Evolutionary conservation across 108 stramenopile species (phyloP).

Genomic region (Hondaea fermentalgiana): DNA sequence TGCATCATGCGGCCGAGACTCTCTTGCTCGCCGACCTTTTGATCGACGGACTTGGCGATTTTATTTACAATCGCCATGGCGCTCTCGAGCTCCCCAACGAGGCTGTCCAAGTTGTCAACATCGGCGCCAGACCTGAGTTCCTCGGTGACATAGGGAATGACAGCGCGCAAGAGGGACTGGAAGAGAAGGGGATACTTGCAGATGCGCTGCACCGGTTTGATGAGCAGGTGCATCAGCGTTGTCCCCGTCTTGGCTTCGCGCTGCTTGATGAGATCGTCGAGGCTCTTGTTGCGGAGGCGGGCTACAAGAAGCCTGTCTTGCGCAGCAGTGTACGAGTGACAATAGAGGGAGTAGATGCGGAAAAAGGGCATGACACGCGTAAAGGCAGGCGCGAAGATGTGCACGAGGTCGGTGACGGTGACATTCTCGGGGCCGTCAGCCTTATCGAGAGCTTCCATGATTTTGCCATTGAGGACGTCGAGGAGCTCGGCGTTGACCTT

Average conservation of each 20-base stretch:
- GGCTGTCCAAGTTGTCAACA: not conserved
- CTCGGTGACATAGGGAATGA: not conserved
- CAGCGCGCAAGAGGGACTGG: not conserved
- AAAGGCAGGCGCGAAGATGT: not conserved
- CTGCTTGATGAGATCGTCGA: not conserved
- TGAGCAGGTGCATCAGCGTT: not conserved
- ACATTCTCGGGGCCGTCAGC: not conserved
- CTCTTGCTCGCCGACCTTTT: constrained; percentile 20
- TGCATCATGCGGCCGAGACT: constrained; percentile 1
- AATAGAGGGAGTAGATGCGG: not conserved
- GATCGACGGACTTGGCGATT: not conserved
- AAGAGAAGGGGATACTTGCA: constrained; percentile 28
- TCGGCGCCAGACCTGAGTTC: not conserved
- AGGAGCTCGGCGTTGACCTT: constrained; percentile 8
- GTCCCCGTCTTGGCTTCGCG: not conserved
- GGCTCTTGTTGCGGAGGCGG: not conserved
- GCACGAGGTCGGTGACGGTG: not conserved
- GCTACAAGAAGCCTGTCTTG: not conserved
- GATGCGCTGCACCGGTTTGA: constrained; percentile 27
- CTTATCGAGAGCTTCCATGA: not conserved
- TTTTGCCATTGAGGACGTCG: not conserved
- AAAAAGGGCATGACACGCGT: constrained; percentile 9
- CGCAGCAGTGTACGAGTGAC: not conserved
- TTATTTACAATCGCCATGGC: not conserved
- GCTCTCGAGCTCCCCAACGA: not conserved